Percentiles rank a stretch among this genome's conserved stretches.
Evolutionary conservation across 129 eudicot species (phyloP).

Genomic region (Apium graveolens): DNA sequence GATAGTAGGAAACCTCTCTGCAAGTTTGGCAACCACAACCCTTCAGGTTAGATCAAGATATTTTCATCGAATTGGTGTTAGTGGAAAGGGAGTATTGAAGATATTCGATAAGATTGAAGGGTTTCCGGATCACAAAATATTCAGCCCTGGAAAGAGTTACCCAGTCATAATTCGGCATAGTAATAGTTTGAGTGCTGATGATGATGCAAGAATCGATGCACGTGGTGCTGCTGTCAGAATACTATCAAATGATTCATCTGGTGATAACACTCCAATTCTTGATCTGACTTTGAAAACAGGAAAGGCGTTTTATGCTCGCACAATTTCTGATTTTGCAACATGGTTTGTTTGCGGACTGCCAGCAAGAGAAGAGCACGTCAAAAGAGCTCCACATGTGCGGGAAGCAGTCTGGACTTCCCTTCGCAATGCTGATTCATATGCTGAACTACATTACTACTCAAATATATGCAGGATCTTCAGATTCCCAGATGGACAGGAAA

Average conservation of each 20-base stretch:
- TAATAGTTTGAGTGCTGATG: conserved; percentile 82
- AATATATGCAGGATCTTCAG: conserved; percentile 66
- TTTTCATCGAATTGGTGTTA: conserved; percentile 73
- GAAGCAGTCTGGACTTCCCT: conserved; percentile 80
- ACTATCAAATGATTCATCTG: conserved; percentile 28
- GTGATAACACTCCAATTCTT: conserved; percentile 38
- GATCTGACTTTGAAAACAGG: conserved; percentile 80
- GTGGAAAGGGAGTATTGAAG: conserved; percentile 61
- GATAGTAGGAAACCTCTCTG: conserved; percentile 72
- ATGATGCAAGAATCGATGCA: conserved; percentile 85
- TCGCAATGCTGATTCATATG: conserved; percentile 49
- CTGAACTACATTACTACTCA: conserved; percentile 71
- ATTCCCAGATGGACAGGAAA: conserved; percentile 66
- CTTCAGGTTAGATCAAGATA: conserved; percentile 72
- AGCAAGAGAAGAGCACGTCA: conserved; percentile 71
- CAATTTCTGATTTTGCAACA: conserved; percentile 75
- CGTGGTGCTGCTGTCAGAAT: conserved; percentile 82
- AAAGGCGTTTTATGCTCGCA: conserved; percentile 74
- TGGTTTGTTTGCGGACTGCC: conserved; percentile 81
- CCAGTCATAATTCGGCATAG: conserved; percentile 69
- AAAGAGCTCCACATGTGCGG: conserved; percentile 67
- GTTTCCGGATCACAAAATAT: conserved; percentile 61
- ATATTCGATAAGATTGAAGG: conserved; percentile 51
- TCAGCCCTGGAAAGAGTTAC: conserved; percentile 53
- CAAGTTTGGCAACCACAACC: conserved; percentile 82